Evolutionary conservation across 2,329 filamentous ascomycete genomes (phyloP), one percentile per base, ranked within the genome.

Genomic region (Calonectria montana): DNA sequence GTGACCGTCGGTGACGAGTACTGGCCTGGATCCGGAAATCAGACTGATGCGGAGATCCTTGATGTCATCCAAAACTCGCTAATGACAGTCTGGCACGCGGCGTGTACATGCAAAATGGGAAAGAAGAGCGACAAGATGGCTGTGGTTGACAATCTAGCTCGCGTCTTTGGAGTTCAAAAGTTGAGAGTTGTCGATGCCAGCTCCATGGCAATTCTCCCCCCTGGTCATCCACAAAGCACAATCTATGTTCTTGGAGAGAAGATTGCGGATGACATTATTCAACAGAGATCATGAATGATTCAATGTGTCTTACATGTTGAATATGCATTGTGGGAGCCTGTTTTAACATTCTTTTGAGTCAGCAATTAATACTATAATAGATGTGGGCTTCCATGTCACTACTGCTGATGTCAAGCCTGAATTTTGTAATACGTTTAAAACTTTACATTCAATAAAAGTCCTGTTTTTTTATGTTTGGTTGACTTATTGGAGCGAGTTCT

Each of bases 21-120:
- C 41, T 80, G 81, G 71, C 83, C 87, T 1, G 83, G 87, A 9
- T 29, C 67, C 3, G 73, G 83, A 21, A 74, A 84, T 21, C 73
- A 82, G 29, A 84, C 83, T 0, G 86, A 89, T 69, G 82, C 74
- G 29, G 78, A 88, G 66, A 85, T 89, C 15, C 75, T 86, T 35
- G 77, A 79, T 8, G 73, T 81, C 31, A 78, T 84, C 43, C 77
- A 77, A 6, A 70, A 75, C 2, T 68, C 68, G 9, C 57, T 77
- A 37, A 78, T 77, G 72, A 75, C 74, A 2, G 69, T 80, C 29
- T 67, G 75, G 74, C 75, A 77, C 8, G 75, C 75, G 8, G 71
- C 73, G 25, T 77, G 73, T 12, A 77, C 75, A 12, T 75, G 74
- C 45, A 76, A 76, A 41, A 76, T 76, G 75, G 75, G 75, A 4